Base-by-base conservation (phyloP, 2,329 filamentous ascomycete species). In the Didymella sp. region DNA sequence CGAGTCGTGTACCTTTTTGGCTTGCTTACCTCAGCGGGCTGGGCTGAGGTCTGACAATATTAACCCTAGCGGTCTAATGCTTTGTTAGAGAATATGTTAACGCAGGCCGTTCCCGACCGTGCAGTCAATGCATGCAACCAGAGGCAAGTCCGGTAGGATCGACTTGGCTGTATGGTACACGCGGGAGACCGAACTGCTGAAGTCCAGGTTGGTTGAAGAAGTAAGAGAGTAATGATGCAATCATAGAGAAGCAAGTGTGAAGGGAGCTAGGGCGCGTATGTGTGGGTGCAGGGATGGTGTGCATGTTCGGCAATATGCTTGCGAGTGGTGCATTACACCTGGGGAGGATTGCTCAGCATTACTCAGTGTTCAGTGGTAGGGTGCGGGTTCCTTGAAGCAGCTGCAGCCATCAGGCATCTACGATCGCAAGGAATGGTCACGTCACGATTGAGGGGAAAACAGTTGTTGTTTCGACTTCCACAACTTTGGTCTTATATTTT, bases 141-240 rank as follows among this genome's bases (percentile, higher is more conserved):
- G 38, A 28, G 38, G 11, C 38, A 15, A 17, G 40, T 28, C 48
- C 48, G 48, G 28, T 22, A n/a, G 21, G 21, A 37, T 43, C 11
- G 28, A 33, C 28, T 43, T 51, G 38, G 38, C 48, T 28, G 48
- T 38, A 37, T 43, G 12, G 9, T 28, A 28, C 38, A 35, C 24
- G 15, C 19, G 1, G 9, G 5, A 17, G 8, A 8, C 21, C 38
- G 28, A 21, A 4, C 8, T 19, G n/a, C 11, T n/a, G 28, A 17
- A 24, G 15, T 27, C 9, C 3, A 21, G 38, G 21, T 21, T 28
- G 38, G 21, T 21, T 28, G 41, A 17, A 15, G 25, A 30, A 19
- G 17, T 30, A 11, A 51, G 38, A 43, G 35, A 43, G 40, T 51
- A 30, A 51, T 28, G 48, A 22, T 33, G 30, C 28, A 51, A 51